phyloP scores from a whole-genome alignment of 2,329 filamentous ascomycete species.

The Paecilomyces sp. region DNA sequence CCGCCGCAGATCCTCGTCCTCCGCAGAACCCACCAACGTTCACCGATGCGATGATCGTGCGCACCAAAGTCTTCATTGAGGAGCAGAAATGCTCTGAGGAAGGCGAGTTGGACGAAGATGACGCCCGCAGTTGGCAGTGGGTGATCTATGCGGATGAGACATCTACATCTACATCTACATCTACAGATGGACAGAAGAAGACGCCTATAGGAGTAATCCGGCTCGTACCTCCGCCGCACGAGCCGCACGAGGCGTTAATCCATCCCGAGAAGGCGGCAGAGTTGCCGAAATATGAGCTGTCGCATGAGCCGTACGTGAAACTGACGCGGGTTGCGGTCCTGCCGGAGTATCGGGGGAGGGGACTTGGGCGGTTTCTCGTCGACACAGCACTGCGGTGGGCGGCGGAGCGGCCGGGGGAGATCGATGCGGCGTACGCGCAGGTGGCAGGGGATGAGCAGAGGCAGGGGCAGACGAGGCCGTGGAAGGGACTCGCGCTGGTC shows the following conservation, averaged over 20 bases:
- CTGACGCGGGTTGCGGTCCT: conserved; percentile 70
- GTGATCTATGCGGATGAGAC: conserved; percentile 61
- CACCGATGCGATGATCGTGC: conserved; percentile 52
- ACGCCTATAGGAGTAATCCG: conserved; percentile 67
- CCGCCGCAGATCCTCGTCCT: conserved; percentile 12
- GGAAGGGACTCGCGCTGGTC: conserved; percentile 68
- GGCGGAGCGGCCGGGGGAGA: conserved; percentile 48
- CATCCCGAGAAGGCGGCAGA: conserved; percentile 15
- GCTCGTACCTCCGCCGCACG: conserved; percentile 73
- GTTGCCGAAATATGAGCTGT: conserved; percentile 39
- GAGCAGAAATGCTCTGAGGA: conserved; percentile 53
- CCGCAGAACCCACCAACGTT: conserved; percentile 46
- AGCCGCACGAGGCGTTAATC: conserved; percentile 49
- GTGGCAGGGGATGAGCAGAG: conserved; percentile 35
- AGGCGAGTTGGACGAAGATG: conserved; percentile 74
- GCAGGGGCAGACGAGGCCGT: conserved; percentile 41
- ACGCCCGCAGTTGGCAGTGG: conserved; percentile 76
- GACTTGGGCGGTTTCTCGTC: conserved; percentile 60
- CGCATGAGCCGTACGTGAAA: conserved; percentile 69
- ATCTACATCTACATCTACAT: conserved; percentile 34
- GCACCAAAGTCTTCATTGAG: conserved; percentile 50
- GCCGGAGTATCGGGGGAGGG: conserved; percentile 56
- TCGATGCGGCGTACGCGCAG: conserved; percentile 19
- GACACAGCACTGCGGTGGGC: conserved; percentile 64
- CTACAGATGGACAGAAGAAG: conserved; percentile 40